Evolutionary conservation across 805 yeast species (phyloP), one percentile per base, ranked within the genome.

Genomic region (Nakazawaea populi): DNA sequence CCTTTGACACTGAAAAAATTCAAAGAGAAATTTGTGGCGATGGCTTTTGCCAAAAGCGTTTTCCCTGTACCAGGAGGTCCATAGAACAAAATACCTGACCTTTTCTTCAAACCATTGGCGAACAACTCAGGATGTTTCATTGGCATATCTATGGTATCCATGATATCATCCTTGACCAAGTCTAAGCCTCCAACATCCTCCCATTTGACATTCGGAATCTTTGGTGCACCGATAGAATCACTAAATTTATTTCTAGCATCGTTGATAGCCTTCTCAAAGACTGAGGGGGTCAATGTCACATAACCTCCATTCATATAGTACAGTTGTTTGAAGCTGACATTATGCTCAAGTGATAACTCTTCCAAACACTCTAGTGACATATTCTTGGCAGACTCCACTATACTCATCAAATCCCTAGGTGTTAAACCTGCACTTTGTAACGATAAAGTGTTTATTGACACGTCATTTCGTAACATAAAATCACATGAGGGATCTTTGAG

Each of bases 51-150:
- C 53, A 94, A 74, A 31, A 94, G 73, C 0, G 99, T 94, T 64
- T 94, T 94, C 58, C 99, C 99, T 0, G 99, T 94, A 28, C 99
- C 99, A 0, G 99, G 99, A 0, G 99, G 99, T 0, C 99, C 99
- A 69, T 94, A 94, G 65, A 94, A 90, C 55, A 94, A 69, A 38
- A 94, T 87, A 46, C 99, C 99, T 61, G 95, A 85, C 67, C 99
- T 77, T 64, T 92, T 92, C 66, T 94, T 92, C 64, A 94, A 79
- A 0, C 98, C 98, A 44, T 83, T 83, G 47, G 83, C 77, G 67
- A 92, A 92, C 51, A 94, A 70, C 57, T 89, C 96, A 0, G 98
- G 98, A 63, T 87, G 91, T 60, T 88, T 89, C 62, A 92, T 72
- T 2, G 99, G 99, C 87, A 92, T 81, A 58, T 92, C 98, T 54